Evolutionary conservation across 2,329 filamentous ascomycete species (phyloP).

Genomic region (Erysiphe pulchra): DNA sequence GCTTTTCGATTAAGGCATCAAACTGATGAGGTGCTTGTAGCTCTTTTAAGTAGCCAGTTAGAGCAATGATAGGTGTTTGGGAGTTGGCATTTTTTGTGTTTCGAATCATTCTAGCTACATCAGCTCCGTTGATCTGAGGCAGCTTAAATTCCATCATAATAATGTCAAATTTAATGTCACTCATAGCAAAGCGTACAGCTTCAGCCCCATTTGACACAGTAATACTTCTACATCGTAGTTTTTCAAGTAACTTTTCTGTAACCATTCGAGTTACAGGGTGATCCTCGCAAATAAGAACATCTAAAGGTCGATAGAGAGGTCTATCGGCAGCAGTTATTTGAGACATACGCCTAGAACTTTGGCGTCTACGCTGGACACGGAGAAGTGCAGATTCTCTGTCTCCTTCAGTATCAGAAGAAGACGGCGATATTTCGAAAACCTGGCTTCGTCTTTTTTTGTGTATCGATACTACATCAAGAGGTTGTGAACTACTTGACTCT

Average conservation of each 20-base stretch:
- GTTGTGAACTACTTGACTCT: conserved; percentile 46
- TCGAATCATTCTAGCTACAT: conserved; percentile 91
- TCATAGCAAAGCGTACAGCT: conserved; percentile 78
- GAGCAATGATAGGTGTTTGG: conserved; percentile 82
- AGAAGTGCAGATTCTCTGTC: conserved; percentile 74
- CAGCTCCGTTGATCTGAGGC: conserved; percentile 80
- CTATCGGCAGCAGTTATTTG: conserved; percentile 69
- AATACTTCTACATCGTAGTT: conserved; percentile 81
- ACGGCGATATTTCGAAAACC: conserved; percentile 87
- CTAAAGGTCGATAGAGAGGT: conserved; percentile 68
- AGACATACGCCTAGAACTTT: conserved; percentile 82
- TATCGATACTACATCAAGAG: conserved; percentile 32
- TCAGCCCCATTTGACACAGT: conserved; percentile 76
- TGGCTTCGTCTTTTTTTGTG: conserved; percentile 85
- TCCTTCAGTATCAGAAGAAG: conserved; percentile 91
- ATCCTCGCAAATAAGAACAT: conserved; percentile 91
- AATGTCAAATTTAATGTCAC: conserved; percentile 94
- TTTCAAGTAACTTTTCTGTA: conserved; percentile 96
- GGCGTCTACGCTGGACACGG: conserved; percentile 77
- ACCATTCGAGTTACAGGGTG: conserved; percentile 91
- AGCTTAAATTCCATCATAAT: conserved; percentile 96
- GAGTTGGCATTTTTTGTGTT: conserved; percentile 91
- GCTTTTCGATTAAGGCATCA: conserved; percentile 86
- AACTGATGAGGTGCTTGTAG: conserved; percentile 88
- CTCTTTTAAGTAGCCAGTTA: conserved; percentile 96